Percentiles rank a stretch among this genome's conserved stretches.
Evolutionary conservation across 306 rosid species (phyloP).

Genomic region (Sindora glabra): DNA sequence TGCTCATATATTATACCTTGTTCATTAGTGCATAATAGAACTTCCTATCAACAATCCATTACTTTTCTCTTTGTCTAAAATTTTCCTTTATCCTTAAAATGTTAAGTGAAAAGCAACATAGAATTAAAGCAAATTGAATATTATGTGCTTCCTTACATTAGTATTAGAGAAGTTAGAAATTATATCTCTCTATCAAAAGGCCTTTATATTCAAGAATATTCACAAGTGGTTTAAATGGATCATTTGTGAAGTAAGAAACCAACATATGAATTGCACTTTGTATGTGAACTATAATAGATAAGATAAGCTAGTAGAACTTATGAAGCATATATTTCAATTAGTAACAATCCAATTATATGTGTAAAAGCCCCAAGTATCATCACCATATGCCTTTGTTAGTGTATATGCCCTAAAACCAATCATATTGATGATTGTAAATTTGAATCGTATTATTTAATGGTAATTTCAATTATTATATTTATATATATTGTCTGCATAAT

Average conservation of each 20-base stretch:
- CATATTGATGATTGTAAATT: too few relatives aligned
- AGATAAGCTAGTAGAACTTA: not conserved
- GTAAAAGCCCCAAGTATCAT: conserved; percentile 6
- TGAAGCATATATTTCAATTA: conserved; percentile 8
- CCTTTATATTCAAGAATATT: conserved; percentile 40
- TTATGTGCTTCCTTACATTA: not conserved
- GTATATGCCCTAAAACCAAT: too few relatives aligned
- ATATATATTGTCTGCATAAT: too few relatives aligned
- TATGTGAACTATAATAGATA: conserved; percentile 9
- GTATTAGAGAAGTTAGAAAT: conserved; percentile 8
- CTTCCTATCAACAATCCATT: conserved; percentile 86
- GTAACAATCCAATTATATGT: conserved; percentile 7
- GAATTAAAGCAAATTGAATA: conserved; percentile 5
- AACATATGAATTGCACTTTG: conserved; percentile 36
- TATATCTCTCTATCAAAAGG: conserved; percentile 56
- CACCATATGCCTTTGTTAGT: conserved; percentile 41
- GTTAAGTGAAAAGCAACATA: conserved; percentile 11
- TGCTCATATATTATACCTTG: conserved; percentile 2
- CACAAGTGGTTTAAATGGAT: conserved; percentile 51
- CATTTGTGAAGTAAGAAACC: conserved; percentile 24
- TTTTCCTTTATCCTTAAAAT: conserved; percentile 61
- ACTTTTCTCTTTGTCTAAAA: conserved; percentile 63
- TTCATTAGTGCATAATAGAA: conserved; percentile 57
- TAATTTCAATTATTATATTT: too few relatives aligned
- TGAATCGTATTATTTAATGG: too few relatives aligned